Percentiles rank a stretch among this genome's conserved stretches.
Conservation (phyloP, 345 rosid genomes). For the Xanthoceras sorbifolium region DNA sequence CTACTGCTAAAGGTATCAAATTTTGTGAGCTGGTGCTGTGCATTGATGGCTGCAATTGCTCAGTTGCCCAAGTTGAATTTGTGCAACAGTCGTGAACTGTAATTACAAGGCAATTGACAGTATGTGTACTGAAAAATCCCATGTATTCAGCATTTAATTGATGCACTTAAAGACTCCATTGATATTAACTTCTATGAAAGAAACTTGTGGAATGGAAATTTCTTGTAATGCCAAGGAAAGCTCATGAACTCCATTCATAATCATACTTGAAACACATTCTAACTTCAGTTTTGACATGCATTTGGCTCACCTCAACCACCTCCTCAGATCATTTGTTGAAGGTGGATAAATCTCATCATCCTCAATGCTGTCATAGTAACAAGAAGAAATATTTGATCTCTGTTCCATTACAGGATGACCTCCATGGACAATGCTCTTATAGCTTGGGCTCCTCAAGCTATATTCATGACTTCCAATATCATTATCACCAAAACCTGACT, state of each 20-base stretch:
- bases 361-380: slow-evolving; percentile 31
- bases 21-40: too few relatives aligned
- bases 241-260: not conserved
- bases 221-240: not conserved
- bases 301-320: slow-evolving; percentile 43
- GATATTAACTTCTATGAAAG: not conserved
- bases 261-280: not conserved
- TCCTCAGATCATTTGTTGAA: slow-evolving; percentile 37
- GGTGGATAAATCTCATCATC: slow-evolving; percentile 50
- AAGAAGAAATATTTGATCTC: slow-evolving; percentile 39
- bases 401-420: slow-evolving; percentile 28
- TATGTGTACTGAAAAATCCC: not conserved
- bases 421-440: slow-evolving; percentile 30
- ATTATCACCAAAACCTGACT: slow-evolving; percentile 9
- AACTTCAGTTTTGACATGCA: not conserved
- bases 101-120: too few relatives aligned
- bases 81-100: too few relatives aligned
- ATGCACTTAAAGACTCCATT: not conserved
- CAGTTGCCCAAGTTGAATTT: too few relatives aligned
- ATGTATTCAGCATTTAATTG: not conserved
- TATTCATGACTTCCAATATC: slow-evolving; percentile 19
- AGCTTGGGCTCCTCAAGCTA: slow-evolving; percentile 36
- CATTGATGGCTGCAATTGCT: too few relatives aligned
- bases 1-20: too few relatives aligned
- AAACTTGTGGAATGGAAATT: not conserved